A percentile compares a stretch with the other conserved stretches of the same genome.
Conservation (phyloP, 2,329 filamentous ascomycete genomes). For the Fusarium sp. region DNA sequence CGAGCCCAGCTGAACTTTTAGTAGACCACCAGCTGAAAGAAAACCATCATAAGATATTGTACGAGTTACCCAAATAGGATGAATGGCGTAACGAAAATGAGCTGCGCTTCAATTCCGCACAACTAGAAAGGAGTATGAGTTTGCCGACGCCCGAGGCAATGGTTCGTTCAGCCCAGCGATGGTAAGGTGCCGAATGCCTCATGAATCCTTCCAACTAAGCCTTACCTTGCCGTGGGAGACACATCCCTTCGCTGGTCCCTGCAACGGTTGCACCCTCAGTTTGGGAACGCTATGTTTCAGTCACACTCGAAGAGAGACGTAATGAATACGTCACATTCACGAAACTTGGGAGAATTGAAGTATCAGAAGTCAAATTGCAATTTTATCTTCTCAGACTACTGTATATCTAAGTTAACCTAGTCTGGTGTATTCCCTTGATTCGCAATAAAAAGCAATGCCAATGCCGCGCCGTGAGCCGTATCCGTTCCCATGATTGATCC, state of each 20-base stretch:
- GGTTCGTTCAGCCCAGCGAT: neutral
- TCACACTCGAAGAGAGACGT: neutral
- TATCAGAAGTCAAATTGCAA: conserved; percentile 7
- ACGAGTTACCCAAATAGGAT: conserved; percentile 40
- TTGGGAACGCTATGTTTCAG: conserved; percentile 21
- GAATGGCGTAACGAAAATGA: neutral
- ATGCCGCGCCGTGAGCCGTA: conserved; percentile 38
- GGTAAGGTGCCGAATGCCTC: neutral
- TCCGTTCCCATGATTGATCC: conserved; percentile 39
- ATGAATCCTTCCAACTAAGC: neutral
- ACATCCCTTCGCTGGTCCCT: conserved; percentile 12
- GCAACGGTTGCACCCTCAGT: conserved; percentile 8
- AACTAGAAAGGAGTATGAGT: neutral
- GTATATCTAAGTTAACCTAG: conserved; percentile 16
- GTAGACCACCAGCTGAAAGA: conserved; percentile 33
- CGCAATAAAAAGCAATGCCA: conserved; percentile 19
- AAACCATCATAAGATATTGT: neutral
- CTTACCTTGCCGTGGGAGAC: conserved; percentile 9
- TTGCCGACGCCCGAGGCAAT: conserved; percentile 5
- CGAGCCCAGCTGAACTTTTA: conserved; percentile 26
- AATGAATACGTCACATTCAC: conserved; percentile 8
- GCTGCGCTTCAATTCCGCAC: conserved; percentile 32
- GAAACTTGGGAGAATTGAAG: neutral
- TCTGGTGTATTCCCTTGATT: conserved; percentile 22
- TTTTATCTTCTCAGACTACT: conserved; percentile 26